phyloP scores from a whole-genome alignment of 345 rosid species.

The Brassica carinata region DNA sequence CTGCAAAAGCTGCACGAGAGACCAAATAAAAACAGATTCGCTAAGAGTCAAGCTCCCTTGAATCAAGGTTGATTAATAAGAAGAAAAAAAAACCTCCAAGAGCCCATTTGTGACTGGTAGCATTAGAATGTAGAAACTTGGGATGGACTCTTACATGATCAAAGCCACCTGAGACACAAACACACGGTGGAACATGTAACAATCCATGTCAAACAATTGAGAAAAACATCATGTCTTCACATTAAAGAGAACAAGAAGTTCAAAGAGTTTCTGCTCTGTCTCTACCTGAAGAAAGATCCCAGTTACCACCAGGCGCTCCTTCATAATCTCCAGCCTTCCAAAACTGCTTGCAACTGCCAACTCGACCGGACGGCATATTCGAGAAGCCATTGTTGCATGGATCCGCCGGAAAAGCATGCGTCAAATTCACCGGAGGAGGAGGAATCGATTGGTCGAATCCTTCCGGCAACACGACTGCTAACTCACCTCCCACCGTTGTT shows the following conservation, averaged over 20 bases:
- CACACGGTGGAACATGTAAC: neutral
- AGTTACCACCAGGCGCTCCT: conserved; percentile 49
- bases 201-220: neutral
- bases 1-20: conserved; percentile 77
- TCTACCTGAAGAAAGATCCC: conserved; percentile 62
- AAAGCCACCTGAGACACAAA: conserved; percentile 58
- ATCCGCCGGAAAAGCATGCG: conserved; percentile 9
- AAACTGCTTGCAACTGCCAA: conserved; percentile 60
- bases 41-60: too few relatives aligned
- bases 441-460: conserved; percentile 56
- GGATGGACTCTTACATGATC: conserved; percentile 98
- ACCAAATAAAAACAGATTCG: conserved; percentile 9
- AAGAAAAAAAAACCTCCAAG: conserved; percentile 67
- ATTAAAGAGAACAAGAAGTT: neutral
- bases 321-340: conserved; percentile 96
- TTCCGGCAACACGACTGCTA: conserved; percentile 45
- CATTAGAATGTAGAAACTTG: conserved; percentile 92
- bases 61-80: neutral
- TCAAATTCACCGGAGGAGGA: conserved; percentile 23
- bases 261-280: neutral
- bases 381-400: neutral
- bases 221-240: neutral
- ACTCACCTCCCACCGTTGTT: conserved; percentile 33
- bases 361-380: conserved; percentile 7
- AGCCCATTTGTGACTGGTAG: conserved; percentile 99